These are phyloP conservation scores for Akanthomyces muscarius DNA, from an alignment of 2,329 filamentous ascomycete genomes.

Conservation along the genomic window DNA sequence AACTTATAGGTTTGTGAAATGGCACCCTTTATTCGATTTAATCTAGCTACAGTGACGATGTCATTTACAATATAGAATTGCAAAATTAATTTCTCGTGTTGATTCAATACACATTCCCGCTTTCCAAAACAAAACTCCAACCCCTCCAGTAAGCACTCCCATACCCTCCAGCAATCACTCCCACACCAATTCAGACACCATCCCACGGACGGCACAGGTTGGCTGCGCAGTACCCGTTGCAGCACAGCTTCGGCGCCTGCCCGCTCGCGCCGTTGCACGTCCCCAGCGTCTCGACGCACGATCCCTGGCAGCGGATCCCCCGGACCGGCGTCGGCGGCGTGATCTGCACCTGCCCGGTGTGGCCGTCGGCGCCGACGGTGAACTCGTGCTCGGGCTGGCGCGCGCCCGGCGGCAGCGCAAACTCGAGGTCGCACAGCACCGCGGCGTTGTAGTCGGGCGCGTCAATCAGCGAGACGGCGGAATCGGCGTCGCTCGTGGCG, in stretches of 20 bases:
- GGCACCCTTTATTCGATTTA: too few species aligned
- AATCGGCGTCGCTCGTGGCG: constrained; percentile 37
- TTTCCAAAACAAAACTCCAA: too few species aligned
- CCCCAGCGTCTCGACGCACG: constrained; percentile 38
- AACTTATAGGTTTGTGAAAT: too few species aligned
- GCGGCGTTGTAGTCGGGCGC: constrained; percentile 41
- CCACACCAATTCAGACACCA: constrained; percentile 15
- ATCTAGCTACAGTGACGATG: too few species aligned
- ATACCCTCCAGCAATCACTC: too few species aligned
- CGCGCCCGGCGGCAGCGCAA: constrained; percentile 16
- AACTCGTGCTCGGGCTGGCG: constrained; percentile 28
- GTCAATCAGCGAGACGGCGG: constrained; percentile 39
- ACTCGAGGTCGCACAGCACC: constrained; percentile 39
- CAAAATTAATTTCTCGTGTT: too few species aligned
- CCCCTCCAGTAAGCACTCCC: too few species aligned
- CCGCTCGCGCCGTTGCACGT: constrained; percentile 34
- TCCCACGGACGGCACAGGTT: constrained; percentile 38
- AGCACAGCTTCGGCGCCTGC: constrained; percentile 37
- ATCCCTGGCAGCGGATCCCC: constrained; percentile 39
- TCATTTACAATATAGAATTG: too few species aligned
- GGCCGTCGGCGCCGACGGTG: constrained; percentile 25
- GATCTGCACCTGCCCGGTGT: constrained; percentile 38
- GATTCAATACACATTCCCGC: too few species aligned
- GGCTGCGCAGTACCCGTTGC: constrained; percentile 41
- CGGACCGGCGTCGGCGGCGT: constrained; percentile 42